A percentile compares a stretch with the other conserved stretches of the same genome.
phyloP scores from a whole-genome alignment of 371 early-diverging fungal species.

The Lichtheimia hyalospora region DNA sequence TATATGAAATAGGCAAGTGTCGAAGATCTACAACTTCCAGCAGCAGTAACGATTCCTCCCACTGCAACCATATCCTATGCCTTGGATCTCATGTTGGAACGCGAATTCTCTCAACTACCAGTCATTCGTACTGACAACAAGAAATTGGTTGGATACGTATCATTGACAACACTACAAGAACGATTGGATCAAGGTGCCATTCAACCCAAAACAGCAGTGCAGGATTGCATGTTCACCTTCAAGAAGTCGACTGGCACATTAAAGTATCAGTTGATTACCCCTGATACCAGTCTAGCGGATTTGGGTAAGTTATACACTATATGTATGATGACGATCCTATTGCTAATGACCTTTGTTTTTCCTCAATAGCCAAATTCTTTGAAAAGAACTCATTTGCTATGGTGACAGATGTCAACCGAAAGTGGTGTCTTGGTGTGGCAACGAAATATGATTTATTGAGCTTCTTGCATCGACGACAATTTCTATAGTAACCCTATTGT shows the following conservation, averaged over 20 bases:
- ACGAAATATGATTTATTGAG: conserved; percentile 80
- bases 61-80: conserved; percentile 61
- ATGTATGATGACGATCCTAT: background rate
- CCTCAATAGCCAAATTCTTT: conserved; percentile 58
- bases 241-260: conserved; percentile 23
- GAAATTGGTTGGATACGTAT: conserved; percentile 80
- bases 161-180: conserved; percentile 63
- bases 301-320: conserved; percentile 51
- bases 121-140: conserved; percentile 65
- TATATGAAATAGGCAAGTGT: conserved; percentile 56
- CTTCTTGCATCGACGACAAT: conserved; percentile 60
- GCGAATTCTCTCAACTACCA: conserved; percentile 88
- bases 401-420: conserved; percentile 78
- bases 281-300: conserved; percentile 78
- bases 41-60: conserved; percentile 73
- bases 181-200: conserved; percentile 56
- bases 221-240: conserved; percentile 67
- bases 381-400: conserved; percentile 81
- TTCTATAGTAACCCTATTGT: conserved; percentile 19
- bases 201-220: conserved; percentile 47
- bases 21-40: conserved; percentile 85
- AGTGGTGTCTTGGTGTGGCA: conserved; percentile 82
- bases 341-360: background rate
- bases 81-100: conserved; percentile 74
- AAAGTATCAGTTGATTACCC: conserved; percentile 76